Percentiles rank a stretch among this genome's conserved stretches.
phyloP scores from a whole-genome alignment of 106 monocot species.

The Allium fistulosum region DNA sequence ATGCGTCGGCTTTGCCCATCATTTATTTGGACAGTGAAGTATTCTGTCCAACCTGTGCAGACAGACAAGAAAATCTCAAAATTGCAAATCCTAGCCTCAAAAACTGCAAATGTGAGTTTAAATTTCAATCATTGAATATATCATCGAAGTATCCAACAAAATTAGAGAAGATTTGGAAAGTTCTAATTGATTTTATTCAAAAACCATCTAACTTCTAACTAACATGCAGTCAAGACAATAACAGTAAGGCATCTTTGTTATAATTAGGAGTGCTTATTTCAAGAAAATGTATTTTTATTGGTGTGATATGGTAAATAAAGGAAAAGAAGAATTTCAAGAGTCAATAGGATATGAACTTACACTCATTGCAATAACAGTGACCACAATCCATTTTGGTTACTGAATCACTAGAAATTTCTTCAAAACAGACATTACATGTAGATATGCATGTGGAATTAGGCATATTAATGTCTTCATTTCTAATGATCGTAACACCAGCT shows the following conservation, averaged over 20 bases:
- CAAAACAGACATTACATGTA: slow-evolving; percentile 66
- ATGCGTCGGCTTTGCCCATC: slow-evolving; percentile 73
- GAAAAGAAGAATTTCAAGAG: neutral
- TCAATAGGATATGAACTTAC: slow-evolving; percentile 15
- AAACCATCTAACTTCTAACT: too few species aligned
- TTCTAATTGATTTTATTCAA: too few species aligned
- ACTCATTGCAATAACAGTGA: slow-evolving; percentile 69
- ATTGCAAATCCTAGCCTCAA: too few species aligned
- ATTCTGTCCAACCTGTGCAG: slow-evolving; percentile 71
- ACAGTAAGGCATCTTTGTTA: too few species aligned
- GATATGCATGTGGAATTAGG: slow-evolving; percentile 8
- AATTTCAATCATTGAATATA: too few species aligned
- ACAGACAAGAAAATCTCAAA: neutral
- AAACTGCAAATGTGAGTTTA: too few species aligned
- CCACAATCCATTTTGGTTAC: slow-evolving; percentile 70
- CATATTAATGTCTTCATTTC: slow-evolving; percentile 8
- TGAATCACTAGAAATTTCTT: slow-evolving; percentile 31
- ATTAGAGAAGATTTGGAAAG: too few species aligned
- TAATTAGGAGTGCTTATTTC: too few species aligned
- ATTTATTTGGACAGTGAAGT: slow-evolving; percentile 84
- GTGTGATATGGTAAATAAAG: too few species aligned
- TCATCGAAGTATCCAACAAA: too few species aligned
- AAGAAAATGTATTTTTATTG: too few species aligned
- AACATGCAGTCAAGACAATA: too few species aligned
- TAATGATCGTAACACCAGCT: slow-evolving; percentile 51